A percentile compares a stretch with the other conserved stretches of the same genome.
phyloP scores from a whole-genome alignment of 495 filamentous ascomycete species.

The Penicillium desertorum region DNA sequence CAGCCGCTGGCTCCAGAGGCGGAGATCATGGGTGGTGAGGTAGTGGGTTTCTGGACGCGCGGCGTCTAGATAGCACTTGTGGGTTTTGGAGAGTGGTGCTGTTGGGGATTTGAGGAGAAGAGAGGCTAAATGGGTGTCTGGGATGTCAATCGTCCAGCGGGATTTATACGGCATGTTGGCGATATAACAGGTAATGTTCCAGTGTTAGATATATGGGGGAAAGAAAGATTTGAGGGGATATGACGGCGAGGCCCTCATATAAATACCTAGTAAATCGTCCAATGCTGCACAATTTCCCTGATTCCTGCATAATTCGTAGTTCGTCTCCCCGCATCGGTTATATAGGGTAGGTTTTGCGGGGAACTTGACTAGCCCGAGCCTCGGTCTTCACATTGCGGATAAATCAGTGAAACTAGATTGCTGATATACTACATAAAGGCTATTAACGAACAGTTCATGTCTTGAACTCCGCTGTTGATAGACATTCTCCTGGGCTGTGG shows the following conservation, averaged over 20 bases:
- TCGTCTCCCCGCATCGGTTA: constrained; percentile 34
- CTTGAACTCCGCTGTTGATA: too few relatives aligned
- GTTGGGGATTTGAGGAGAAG: constrained; percentile 51
- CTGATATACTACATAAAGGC: neutral
- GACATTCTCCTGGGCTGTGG: too few relatives aligned
- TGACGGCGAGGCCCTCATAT: neutral
- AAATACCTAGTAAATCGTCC: neutral
- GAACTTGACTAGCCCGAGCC: constrained; percentile 11
- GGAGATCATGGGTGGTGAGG: constrained; percentile 58
- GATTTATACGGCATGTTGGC: constrained; percentile 54
- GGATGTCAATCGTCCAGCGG: constrained; percentile 48
- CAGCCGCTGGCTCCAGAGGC: constrained; percentile 68
- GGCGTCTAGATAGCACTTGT: constrained; percentile 53
- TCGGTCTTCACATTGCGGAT: constrained; percentile 2
- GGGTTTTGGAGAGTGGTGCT: constrained; percentile 42
- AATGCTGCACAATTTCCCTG: neutral
- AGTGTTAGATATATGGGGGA: neutral
- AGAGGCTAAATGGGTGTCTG: constrained; percentile 49
- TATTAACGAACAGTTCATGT: neutral
- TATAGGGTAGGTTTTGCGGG: constrained; percentile 13
- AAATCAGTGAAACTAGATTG: neutral
- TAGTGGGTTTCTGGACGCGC: constrained; percentile 55
- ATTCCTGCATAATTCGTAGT: constrained; percentile 1
- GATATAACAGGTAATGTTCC: neutral
- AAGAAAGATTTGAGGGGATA: neutral